Evolutionary conservation across 805 yeast species (phyloP).

Genomic region (Starmerella apicola): DNA sequence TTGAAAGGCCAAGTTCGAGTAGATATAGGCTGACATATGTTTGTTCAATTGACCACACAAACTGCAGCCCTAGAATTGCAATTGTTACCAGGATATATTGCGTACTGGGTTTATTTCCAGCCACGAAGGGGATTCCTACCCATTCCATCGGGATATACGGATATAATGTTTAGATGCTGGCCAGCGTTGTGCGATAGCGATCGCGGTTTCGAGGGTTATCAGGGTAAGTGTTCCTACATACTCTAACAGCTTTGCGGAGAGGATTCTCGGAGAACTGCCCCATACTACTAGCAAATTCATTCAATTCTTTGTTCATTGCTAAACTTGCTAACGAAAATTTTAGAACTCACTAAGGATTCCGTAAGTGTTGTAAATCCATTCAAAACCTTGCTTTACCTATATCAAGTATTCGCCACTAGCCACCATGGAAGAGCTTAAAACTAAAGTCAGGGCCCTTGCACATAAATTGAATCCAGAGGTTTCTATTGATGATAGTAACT

Average conservation of each 20-base stretch:
- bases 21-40: conserved; percentile 51
- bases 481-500: conserved; percentile 1
- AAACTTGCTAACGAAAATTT: no score
- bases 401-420: background rate
- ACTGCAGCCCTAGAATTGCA: conserved; percentile 45
- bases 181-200: no score
- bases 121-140: conserved; percentile 19
- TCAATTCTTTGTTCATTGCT: no score
- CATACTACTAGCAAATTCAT: no score
- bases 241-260: no score
- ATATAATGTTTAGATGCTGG: no score
- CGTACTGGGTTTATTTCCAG: conserved; percentile 10
- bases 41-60: conserved; percentile 57
- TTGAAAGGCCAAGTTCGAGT: conserved; percentile 49
- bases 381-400: no score
- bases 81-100: conserved; percentile 22
- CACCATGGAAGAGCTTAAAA: background rate
- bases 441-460: conserved; percentile 1
- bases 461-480: conserved; percentile 2
- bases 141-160: conserved; percentile 23
- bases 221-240: no score
- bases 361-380: no score
- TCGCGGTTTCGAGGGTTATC: no score
- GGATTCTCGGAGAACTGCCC: no score
- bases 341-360: no score